phyloP scores from a whole-genome alignment of 805 yeast genomes.

The Cyberlindnera saturnus region DNA sequence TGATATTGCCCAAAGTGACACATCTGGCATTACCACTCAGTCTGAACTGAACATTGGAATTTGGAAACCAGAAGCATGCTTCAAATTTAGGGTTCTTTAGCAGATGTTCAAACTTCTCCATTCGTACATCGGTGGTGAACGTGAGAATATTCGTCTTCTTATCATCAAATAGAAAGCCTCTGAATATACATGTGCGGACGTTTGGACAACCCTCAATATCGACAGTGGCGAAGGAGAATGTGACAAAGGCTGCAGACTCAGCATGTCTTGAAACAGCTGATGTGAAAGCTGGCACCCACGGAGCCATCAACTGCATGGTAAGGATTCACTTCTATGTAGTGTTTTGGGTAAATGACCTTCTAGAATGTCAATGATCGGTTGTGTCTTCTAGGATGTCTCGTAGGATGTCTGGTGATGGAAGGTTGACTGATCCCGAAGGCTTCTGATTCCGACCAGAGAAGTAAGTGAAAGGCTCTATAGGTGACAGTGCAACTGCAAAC shows the following conservation, averaged over 20 bases:
- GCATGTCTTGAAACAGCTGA: conserved; percentile 45
- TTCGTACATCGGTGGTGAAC: conserved; percentile 67
- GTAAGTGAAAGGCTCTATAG: no score
- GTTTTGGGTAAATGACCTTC: no score
- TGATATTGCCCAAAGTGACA: conserved; percentile 25
- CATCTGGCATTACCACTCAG: conserved; percentile 59
- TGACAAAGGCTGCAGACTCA: conserved; percentile 41
- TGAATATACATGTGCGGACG: conserved; percentile 61
- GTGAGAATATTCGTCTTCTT: conserved; percentile 59
- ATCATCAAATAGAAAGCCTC: conserved; percentile 74
- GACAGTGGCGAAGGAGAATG: conserved; percentile 67
- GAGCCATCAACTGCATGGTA: conserved; percentile 47
- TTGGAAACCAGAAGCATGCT: conserved; percentile 68
- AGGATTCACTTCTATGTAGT: no score
- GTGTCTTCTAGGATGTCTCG: no score
- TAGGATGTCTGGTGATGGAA: no score
- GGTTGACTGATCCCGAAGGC: not conserved
- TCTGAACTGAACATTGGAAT: conserved; percentile 61
- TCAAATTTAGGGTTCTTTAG: conserved; percentile 50
- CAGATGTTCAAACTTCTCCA: conserved; percentile 52
- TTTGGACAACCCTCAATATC: conserved; percentile 49
- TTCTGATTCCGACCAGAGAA: no score
- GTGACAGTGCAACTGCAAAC: no score
- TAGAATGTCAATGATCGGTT: no score
- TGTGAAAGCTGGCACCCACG: conserved; percentile 69